Percentiles rank a stretch among this genome's conserved stretches.
Evolutionary conservation across 129 eudicot genomes (phyloP).

Genomic region (Dittrichia graveolens): DNA sequence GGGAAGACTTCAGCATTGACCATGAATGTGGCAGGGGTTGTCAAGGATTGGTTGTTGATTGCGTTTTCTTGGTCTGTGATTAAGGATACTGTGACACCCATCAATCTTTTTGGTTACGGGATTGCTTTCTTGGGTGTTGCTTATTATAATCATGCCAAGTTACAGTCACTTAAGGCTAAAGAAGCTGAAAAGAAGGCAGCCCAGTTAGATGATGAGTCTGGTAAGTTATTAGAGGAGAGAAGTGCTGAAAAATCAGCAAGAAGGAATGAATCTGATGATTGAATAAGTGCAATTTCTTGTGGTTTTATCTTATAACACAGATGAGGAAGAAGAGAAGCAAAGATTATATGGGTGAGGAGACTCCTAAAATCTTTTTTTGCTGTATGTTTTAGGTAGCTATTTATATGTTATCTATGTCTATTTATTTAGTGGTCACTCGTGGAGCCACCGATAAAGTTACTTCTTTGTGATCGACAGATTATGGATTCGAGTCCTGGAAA

Average conservation of each 20-base stretch:
- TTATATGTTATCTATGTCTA: constrained; percentile 24
- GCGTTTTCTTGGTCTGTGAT: constrained; percentile 92
- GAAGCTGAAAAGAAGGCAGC: constrained; percentile 59
- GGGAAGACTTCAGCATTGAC: constrained; percentile 85
- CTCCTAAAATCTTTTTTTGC: constrained; percentile 25
- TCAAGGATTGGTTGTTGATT: constrained; percentile 83
- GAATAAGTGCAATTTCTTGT: constrained; percentile 11
- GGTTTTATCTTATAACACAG: background rate
- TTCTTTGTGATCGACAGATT: constrained; percentile 19
- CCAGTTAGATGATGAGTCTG: constrained; percentile 67
- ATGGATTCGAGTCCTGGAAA: constrained; percentile 24
- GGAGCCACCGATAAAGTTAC: constrained; percentile 16
- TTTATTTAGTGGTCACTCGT: constrained; percentile 23
- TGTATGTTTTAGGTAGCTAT: constrained; percentile 38
- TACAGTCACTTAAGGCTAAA: constrained; percentile 68
- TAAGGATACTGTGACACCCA: constrained; percentile 67
- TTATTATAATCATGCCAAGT: constrained; percentile 61
- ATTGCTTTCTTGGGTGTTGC: constrained; percentile 80
- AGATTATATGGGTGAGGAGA: constrained; percentile 27
- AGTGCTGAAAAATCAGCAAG: constrained; percentile 41
- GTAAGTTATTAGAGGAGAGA: constrained; percentile 60
- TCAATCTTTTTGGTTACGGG: constrained; percentile 67
- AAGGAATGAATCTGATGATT: constrained; percentile 48
- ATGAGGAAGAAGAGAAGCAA: constrained; percentile 15
- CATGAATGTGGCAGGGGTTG: constrained; percentile 89